Base-by-base conservation (phyloP, 2,329 filamentous ascomycete species). In the Nigrospora sphaerica region DNA sequence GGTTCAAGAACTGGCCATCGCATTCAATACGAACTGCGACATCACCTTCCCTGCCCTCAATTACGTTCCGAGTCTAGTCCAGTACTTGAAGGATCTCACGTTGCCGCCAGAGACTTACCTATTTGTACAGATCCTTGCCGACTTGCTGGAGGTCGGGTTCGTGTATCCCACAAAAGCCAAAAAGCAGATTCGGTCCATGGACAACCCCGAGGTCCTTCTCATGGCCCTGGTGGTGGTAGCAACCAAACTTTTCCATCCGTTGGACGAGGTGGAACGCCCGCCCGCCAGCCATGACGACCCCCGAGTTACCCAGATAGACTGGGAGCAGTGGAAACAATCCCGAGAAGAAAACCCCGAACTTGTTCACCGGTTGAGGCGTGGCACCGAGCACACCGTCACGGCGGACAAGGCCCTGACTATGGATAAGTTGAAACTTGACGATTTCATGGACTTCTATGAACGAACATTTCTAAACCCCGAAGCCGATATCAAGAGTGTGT, bases 381-480 rank as follows among this genome's bases (percentile, higher is more conserved):
- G 62, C 5, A 55, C 59, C 41, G 62, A 64, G 42, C 57, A 62
- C 45, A 58, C 55, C 37, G 51, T 62, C 34, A 58, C 56, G 10
- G 32, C 58, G 1, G 54, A 62, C 23, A 55, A 62, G 16, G 60
- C 59, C 10, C 61, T 68, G 54, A 57, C 45, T 0, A 80, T 88
- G 76, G 71, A 71, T 2, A 66, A 72, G 13, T 62, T 68, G 10
- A 78, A 85, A 51, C 67, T 92, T 34, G 86, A 91, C 56, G 77
- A 85, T 49, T 92, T 90, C 57, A 73, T 95, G 64, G 80, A 88
- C 62, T 93, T 86, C 82, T 91, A 86, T 60, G 81, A 87, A 58
- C 73, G 74, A 47, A 84, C 75, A 39, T 87, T 80, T 6, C 11
- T 34, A 16, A 34, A 19, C 39, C 69, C 72, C 50, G 70, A 75